Base-by-base conservation (phyloP, 352 stramenopile genomes). In the Phytopythium ostracodes region DNA sequence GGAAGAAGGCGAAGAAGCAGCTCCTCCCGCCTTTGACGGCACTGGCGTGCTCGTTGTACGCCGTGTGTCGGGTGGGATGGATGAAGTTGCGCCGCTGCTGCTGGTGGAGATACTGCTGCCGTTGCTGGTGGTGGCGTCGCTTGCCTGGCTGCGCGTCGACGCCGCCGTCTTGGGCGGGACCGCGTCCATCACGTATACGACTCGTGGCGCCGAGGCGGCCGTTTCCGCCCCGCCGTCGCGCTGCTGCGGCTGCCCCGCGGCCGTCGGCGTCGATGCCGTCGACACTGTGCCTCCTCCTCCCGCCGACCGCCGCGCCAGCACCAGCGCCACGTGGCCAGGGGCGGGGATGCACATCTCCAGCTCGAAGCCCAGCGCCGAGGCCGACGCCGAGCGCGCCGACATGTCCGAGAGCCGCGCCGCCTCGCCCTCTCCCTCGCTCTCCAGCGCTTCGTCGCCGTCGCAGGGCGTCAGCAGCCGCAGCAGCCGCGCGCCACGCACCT, bases 141-240 rank as follows among this genome's bases (percentile, higher is more conserved):
- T 50, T 27, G 63, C n/a, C n/a, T 53, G 56, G 15, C 70, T 51
- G 2, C 70, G 51, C 14, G 60, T 42, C 11, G 56, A 42, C 9
- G 50, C 40, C 20, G 61, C 52, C 17, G 56, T 54, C 18, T 67
- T 69, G 22, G 81, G 83, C 15, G 84, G 82, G 10, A 94, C 66
- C 14, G 85, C 85, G 54, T 94, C 85, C 42, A 94, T 57, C 24
- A 92, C 85, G 66, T 81, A 91, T 5, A 94, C 76, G 29, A 94
- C 83, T 29, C 74, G 73, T 24, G 76, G 57, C 14, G 59, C 56
- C 31, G 11, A 12, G 0, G 40, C 43, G n/a, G 31, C 27, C 15
- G 43, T 22, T 11, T 54, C 33, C 40, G 55, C 55, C 4, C 7
- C 49, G 49, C 25, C 20, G 24, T 53, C 22, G 33, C 49, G 49